These are phyloP conservation scores for Eucalyptus pauciflora DNA, from an alignment of 345 rosid species.

Conservation along the genomic window DNA sequence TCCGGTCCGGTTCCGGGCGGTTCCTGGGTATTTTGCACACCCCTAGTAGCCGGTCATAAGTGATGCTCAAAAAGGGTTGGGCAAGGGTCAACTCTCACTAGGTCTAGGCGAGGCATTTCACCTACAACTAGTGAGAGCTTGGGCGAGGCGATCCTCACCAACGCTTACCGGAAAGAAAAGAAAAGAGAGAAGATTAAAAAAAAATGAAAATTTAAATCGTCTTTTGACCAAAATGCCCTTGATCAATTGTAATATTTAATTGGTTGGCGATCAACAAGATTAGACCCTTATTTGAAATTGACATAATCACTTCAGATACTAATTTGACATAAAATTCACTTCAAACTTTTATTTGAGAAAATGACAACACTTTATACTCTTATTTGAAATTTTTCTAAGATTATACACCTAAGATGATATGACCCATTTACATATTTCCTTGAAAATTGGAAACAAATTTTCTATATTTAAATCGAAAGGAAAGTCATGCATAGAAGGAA, in stretches of 20 bases:
- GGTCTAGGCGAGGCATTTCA: rapidly evolving
- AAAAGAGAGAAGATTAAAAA: rapidly evolving
- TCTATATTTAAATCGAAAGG: background rate
- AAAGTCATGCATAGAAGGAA: background rate
- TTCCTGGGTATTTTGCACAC: too few relatives aligned
- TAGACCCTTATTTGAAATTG: rapidly evolving
- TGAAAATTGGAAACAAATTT: rapidly evolving
- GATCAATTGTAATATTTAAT: rapidly evolving
- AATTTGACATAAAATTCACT: rapidly evolving
- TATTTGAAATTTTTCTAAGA: too few relatives aligned
- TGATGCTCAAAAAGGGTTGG: too few relatives aligned
- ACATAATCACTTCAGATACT: too few relatives aligned
- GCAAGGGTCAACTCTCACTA: too few relatives aligned
- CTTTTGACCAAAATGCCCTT: too few relatives aligned
- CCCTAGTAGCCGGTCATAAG: too few relatives aligned
- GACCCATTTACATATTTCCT: background rate
- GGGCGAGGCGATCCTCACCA: rapidly evolving
- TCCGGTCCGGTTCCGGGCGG: too few relatives aligned
- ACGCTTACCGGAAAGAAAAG: too few relatives aligned
- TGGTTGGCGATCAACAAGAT: rapidly evolving
- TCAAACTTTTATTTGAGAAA: rapidly evolving
- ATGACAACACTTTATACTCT: rapidly evolving
- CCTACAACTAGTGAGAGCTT: rapidly evolving
- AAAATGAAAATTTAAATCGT: too few relatives aligned
- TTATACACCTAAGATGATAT: background rate